Base-by-base conservation (phyloP, 345 rosid species). In the Trapa incisa region DNA sequence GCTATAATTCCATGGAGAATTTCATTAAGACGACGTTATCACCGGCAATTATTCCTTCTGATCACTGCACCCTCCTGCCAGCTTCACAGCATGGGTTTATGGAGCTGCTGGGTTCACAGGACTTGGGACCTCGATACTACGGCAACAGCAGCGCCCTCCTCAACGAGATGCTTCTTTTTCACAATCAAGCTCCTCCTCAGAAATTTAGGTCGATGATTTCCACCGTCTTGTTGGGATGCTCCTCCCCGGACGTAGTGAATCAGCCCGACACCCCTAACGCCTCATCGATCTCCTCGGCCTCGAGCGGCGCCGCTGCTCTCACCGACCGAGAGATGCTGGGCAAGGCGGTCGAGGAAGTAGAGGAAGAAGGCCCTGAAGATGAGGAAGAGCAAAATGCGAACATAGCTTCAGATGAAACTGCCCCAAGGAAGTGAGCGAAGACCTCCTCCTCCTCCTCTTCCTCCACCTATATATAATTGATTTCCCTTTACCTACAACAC, bases 201-300 rank as follows among this genome's bases (percentile, higher is more conserved):
- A 45, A 45, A 45, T 22, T 22, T 22, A 45, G 12, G 12, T 13
- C 48, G 13, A 52, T 66, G 37, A 67, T 67, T 37, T 75, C 68
- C 69, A 74, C 58, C 13, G 68, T 73, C 61, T 74, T 22, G 29
- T 22, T 83, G 83, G 76, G 74, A 53, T 22, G 29, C 29, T 85
- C 80, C 39, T 77, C 82, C 11, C 65, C 83, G 2, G 87, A 86
- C 65, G 70, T 66, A 63, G 54, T 70, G 53, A 83, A 86, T 69
- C 89, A 76, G 74, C 98, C 98, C 35, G 86, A 84, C 3, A 89
- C 98, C 22, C 96, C 98, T 11, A 89, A 89, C 86, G 84, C 91
- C 38, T 92, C 95, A 0, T 85, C 95, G 42, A 81, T 87, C 71
- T 86, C 98, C 1, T 89, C 96, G 22, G 96, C 83, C n/a, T 87